Base-by-base conservation (phyloP, 2,329 filamentous ascomycete genomes). In the Plectosphaerella plurivora region DNA sequence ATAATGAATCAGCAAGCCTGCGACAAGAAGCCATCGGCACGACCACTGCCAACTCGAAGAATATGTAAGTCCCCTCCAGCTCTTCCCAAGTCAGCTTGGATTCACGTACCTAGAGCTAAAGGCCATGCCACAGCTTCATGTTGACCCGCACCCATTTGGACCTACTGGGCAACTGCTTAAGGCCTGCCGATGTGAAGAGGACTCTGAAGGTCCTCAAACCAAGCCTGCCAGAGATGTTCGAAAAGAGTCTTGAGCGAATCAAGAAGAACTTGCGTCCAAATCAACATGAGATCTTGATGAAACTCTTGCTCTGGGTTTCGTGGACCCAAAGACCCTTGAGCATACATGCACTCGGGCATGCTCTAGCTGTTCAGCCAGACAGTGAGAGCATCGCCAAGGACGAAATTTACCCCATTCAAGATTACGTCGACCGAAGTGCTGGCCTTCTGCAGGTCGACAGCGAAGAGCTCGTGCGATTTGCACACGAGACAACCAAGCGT, bases 201-300 rank as follows among this genome's bases (percentile, higher is more conserved):
- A 22, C 47, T 37, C 36, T 49, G 36, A 49, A 41, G 42, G 47
- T 24, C 37, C 47, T 49, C n/a, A 49, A 36, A n/a, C 36, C 36
- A 42, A 37, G 42, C 20, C 25, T 49, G 36, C 36, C 41, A 18
- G 36, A 49, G 37, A 49, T 49, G 37, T 49, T 42, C 37, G 22
- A 36, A 14, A 49, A 49, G 47, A 49, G 36, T 28, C 47, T 49
- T 20, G 47, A 49, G 37, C 47, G 47, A 2, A 49, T 49, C 36
- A 22, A 49, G 12, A 36, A 33, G 25, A 22, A 36, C 16, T 5
- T 49, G 18, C 47, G 37, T 20, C 37, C 47, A 16, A 28, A 24
- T 16, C 47, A 42, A 7, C 39, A 28, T 22, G 20, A 44, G 25
- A 49, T 49, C 25, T 25, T 49, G 20, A 49, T 42, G 47, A 44